Base-by-base conservation (phyloP, 108 stramenopile species). In the Nitzschia sp. region DNA sequence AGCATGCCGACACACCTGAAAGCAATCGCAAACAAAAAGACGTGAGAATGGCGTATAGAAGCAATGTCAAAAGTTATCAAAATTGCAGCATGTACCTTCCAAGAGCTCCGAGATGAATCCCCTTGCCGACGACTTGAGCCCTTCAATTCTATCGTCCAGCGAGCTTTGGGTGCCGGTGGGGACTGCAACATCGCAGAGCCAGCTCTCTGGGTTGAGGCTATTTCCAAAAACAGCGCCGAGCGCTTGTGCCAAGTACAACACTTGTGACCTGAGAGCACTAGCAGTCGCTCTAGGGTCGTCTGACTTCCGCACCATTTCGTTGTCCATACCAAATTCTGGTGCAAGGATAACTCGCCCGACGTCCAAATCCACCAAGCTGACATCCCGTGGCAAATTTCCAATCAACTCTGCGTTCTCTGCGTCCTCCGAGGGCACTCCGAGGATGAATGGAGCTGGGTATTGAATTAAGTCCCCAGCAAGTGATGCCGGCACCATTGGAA, bases 341-440 rank as follows among this genome's bases (percentile, higher is more conserved):
- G 93, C 90, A 64, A 94, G 66, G 45, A 94, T 94, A 0, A 94
- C 93, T 45, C 90, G 70, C 0, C 93, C 93, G n/a, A 90, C 87
- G 62, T 94, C 93, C 74, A 94, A 70, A 65, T 94, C 90, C n/a
- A 94, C 90, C 72, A 94, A 51, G 5, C 90, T 91, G 1, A 94
- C 85, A 75, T 94, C 93, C 25, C 72, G 51, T 27, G 93, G 93
- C 17, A 94, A 73, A 17, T 85, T 77, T 24, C 77, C 78, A 29
- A 94, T 75, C 33, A 91, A 60, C 9, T 71, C 80, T 30, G 79
- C 59, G 47, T 82, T 89, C 24, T 79, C 78, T 30, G 75, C 74
- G 34, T 88, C 89, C 58, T 91, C 87, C 28, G 88, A 82, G 13
- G 90, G 81, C 9, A 90, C 67, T 11, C 93, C 93, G 11, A 94